Base-by-base conservation (phyloP, 257 asterid species). In the Nyctanthes arbortristis region DNA sequence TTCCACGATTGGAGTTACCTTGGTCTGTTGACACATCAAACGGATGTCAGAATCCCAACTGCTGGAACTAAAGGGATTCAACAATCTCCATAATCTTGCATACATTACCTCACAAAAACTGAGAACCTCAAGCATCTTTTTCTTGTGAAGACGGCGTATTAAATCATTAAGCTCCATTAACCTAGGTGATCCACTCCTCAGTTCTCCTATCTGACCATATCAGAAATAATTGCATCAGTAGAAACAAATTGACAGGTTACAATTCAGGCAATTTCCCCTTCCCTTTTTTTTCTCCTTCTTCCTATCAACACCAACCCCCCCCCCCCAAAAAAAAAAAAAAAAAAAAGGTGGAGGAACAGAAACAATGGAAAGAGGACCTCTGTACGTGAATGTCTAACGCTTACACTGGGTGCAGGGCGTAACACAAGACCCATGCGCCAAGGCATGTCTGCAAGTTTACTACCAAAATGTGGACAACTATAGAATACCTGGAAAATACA, bases 381-480 rank as follows among this genome's bases (percentile, higher is more conserved):
- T 63, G 61, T 22, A 37, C 54, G 63, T 11, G 35, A 30, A 61
- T 68, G 71, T 64, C 39, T 59, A 59, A 71, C 35, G 89, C 96
- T 88, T 45, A 94, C 99, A 32, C 89, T 79, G 55, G 99, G 99
- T 61, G 99, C 97, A 82, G 99, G 99, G 69, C 97, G 99, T 76
- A 94, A 83, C 59, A 91, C 99, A 79, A 89, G 84, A 75, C 97
- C 99, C 96, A 94, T 91, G 54, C 90, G 88, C 96, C 99, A 94
- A 65, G 99, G 97, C 97, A 89, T 84, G 83, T 94, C 97, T 2
- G 97, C 99, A 54, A 94, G 97, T 88, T 89, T 94, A 87, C 99
- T 94, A 69, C 99, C 99, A 76, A 91, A 88, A 78, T 94, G 99
- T 1, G 99, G 99, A 76, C 99, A 94, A 75, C 99, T 91, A 68